Evolutionary conservation across 2,329 filamentous ascomycete genomes (phyloP), one percentile per base, ranked within the genome.

Genomic region (Aquanectria penicillioides): DNA sequence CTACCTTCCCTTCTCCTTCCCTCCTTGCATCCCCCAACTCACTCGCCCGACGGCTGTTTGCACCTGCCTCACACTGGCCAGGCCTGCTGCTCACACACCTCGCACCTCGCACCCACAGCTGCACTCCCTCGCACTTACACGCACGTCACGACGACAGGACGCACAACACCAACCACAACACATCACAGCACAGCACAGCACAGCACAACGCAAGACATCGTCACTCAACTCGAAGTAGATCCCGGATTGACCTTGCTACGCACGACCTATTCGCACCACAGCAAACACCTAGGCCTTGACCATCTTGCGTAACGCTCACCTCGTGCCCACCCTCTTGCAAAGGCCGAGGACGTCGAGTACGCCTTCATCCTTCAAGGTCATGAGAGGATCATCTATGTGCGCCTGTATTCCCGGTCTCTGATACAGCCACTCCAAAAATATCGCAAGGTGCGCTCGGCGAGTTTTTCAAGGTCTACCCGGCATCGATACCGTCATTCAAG

Each of bases 361-460:
- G 36, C 29, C 28, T 34, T 40, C 13, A n/a, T 26, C 18, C 6
- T 13, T 13, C 17, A 40, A 40, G 51, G 59, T 40, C 48, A 62
- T 41, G 46, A 58, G 49, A 31, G 18, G 25, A n/a, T 47, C 25
- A 8, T 49, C 49, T 7, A 26, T 49, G 34, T 36, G 47, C 17
- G 23, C 48, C 47, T 38, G 33, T 48, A 25, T 38, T 20, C 23
- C 43, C 44, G 59, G 61, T 62, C 57, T 59, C 54, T 69, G 61
- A 66, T 62, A 69, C 59, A 65, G 52, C 63, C 61, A 67, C 64
- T 61, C 60, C 61, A 46, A 41, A 20, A 38, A 34, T 52, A 49
- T 51, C n/a, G 33, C 40, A 37, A n/a, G n/a, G n/a, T n/a, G n/a
- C n/a, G n/a, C n/a, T n/a, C n/a, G n/a, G n/a, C n/a, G n/a, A n/a